Conservation (phyloP, 225 moss, liverwort and hornwort species). For the Straminergon stramineum region DNA sequence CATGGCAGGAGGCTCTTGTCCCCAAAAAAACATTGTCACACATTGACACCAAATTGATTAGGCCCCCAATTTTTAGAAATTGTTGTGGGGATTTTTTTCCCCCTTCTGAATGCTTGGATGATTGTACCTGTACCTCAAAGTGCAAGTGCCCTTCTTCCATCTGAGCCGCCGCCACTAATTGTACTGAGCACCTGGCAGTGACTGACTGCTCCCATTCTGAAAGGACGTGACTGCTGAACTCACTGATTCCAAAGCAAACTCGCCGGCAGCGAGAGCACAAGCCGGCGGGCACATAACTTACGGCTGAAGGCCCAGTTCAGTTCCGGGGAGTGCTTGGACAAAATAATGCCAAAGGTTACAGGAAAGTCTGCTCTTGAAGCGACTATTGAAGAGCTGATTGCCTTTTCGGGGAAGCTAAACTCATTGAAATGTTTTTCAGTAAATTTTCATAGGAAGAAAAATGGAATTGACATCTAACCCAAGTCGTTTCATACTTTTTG, state of each 20-base stretch:
- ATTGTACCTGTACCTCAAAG: not conserved
- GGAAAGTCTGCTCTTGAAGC: no score
- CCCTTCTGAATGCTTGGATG: not conserved
- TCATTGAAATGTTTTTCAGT: no score
- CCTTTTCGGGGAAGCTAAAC: no score
- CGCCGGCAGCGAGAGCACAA: not conserved
- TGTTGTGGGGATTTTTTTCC: not conserved
- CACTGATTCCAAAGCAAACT: not conserved
- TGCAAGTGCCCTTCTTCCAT: not conserved
- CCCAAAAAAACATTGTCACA: no score
- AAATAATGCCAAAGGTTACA: not conserved
- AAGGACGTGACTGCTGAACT: not conserved
- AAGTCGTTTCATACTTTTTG: no score
- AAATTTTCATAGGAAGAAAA: no score
- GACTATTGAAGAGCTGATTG: no score
- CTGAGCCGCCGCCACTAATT: not conserved
- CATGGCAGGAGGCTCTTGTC: no score
- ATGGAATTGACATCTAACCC: no score
- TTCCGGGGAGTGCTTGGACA: no score
- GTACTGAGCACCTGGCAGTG: not conserved
- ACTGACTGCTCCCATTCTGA: not conserved
- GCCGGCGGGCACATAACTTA: no score
- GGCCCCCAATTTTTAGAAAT: not conserved
- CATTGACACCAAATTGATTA: not conserved
- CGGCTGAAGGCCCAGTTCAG: not conserved